phyloP scores from a whole-genome alignment of 2,329 filamentous ascomycete species.

The Trichoderma cornu-damae region DNA sequence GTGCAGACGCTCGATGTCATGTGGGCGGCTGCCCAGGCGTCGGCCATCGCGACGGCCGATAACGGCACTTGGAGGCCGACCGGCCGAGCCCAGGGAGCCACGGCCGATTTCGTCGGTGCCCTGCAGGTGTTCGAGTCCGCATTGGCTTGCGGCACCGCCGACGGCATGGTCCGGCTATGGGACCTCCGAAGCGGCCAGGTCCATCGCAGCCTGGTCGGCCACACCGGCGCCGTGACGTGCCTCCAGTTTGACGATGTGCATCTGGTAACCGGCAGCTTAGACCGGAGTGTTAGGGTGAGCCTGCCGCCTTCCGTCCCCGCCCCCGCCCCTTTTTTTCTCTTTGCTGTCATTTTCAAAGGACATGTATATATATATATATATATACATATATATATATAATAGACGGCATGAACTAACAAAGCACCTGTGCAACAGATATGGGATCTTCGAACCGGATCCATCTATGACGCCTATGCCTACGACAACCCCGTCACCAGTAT shows the following conservation, averaged over 20 bases:
- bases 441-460: constrained; percentile 94
- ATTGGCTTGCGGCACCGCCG: constrained; percentile 90
- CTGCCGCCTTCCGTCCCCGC: too few relatives aligned
- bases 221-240: constrained; percentile 90
- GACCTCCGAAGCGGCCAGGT: constrained; percentile 95
- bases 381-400: too few relatives aligned
- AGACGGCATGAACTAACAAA: not conserved
- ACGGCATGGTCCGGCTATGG: constrained; percentile 96
- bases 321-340: not conserved
- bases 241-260: constrained; percentile 96
- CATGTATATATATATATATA: too few relatives aligned
- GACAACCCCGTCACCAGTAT: constrained; percentile 87
- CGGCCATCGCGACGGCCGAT: constrained; percentile 58
- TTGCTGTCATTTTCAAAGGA: too few relatives aligned
- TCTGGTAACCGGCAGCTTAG: constrained; percentile 85
- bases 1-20: constrained; percentile 96
- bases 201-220: constrained; percentile 90
- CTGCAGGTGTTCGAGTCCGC: constrained; percentile 95
- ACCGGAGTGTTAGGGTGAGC: constrained; percentile 89
- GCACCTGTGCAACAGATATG: constrained; percentile 71
- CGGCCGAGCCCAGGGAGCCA: constrained; percentile 54
- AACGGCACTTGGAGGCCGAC: constrained; percentile 69
- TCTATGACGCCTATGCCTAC: constrained; percentile 94
- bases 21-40: constrained; percentile 92
- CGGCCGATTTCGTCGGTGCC: constrained; percentile 89